Conservation (phyloP, 192 early-diverging fungal genomes). For the Paraglomus brasilianum region DNA sequence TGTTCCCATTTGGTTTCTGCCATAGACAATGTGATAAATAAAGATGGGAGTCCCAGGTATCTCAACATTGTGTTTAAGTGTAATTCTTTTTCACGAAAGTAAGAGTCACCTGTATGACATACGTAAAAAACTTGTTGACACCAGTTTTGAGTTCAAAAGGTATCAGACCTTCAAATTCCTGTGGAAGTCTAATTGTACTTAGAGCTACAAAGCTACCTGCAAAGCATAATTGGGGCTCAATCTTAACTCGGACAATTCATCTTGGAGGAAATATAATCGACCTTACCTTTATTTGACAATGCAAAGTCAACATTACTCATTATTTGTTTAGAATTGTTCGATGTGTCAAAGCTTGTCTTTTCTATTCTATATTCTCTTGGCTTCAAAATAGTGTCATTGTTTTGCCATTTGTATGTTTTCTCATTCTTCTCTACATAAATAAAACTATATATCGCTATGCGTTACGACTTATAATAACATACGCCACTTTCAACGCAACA, state of each 20-base stretch:
- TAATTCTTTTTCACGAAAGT: background rate
- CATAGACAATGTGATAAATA: slow-evolving; percentile 16
- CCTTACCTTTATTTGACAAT: background rate
- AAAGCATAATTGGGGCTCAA: too few relatives aligned
- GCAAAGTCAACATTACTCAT: slow-evolving; percentile 16
- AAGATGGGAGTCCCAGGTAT: background rate
- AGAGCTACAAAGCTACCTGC: background rate
- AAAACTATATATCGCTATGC: too few relatives aligned
- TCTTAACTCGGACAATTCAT: too few relatives aligned
- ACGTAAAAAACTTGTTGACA: background rate
- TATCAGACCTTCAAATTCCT: background rate
- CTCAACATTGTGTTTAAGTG: background rate
- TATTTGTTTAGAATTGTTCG: background rate
- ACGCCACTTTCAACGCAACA: too few relatives aligned
- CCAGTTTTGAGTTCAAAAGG: background rate
- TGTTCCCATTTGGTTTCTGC: background rate
- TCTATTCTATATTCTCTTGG: background rate
- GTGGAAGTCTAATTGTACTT: slow-evolving; percentile 9
- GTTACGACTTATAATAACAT: too few relatives aligned
- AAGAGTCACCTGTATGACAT: background rate
- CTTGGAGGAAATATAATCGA: too few relatives aligned
- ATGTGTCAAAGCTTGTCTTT: background rate
- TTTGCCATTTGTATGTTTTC: too few relatives aligned
- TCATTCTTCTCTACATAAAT: too few relatives aligned
- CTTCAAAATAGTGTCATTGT: background rate